A percentile compares a stretch with the other conserved stretches of the same genome.
phyloP scores from a whole-genome alignment of 768 basidiomycete genomes.

The Tephrocybe sp. region DNA sequence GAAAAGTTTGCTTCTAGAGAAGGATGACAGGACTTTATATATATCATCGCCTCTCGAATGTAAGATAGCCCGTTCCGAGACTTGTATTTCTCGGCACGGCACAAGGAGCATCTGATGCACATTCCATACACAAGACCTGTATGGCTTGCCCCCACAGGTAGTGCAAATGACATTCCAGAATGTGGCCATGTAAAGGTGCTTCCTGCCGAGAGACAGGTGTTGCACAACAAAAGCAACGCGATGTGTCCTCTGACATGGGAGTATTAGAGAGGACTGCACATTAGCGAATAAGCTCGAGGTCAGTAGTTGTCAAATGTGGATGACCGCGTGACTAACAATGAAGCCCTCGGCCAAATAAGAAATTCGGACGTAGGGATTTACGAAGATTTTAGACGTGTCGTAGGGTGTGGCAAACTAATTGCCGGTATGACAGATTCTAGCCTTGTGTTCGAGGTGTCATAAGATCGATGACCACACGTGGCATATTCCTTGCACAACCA shows the following conservation, averaged over 20 bases:
- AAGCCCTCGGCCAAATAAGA: background rate
- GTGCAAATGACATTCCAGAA: background rate
- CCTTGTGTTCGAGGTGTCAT: too few relatives aligned
- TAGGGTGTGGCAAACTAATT: too few relatives aligned
- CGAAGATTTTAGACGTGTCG: too few relatives aligned
- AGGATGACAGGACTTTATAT: constrained; percentile 5
- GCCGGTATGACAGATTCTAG: too few relatives aligned
- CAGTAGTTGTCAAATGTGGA: background rate
- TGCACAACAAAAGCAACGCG: background rate
- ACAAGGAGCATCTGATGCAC: constrained; percentile 3
- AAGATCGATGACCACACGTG: too few relatives aligned
- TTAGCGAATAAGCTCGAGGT: background rate
- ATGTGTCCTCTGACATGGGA: background rate
- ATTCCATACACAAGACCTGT: background rate
- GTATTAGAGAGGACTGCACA: background rate
- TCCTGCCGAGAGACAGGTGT: background rate
- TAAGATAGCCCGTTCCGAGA: background rate
- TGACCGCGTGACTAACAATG: constrained; percentile 1
- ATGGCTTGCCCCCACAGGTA: background rate
- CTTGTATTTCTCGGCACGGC: background rate
- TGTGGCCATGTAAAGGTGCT: background rate
- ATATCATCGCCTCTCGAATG: background rate
- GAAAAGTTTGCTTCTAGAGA: background rate
- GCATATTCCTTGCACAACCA: too few relatives aligned
- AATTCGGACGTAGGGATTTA: too few relatives aligned